Conservation (phyloP, 495 filamentous ascomycete species). For the Jackrogersella minutella region DNA sequence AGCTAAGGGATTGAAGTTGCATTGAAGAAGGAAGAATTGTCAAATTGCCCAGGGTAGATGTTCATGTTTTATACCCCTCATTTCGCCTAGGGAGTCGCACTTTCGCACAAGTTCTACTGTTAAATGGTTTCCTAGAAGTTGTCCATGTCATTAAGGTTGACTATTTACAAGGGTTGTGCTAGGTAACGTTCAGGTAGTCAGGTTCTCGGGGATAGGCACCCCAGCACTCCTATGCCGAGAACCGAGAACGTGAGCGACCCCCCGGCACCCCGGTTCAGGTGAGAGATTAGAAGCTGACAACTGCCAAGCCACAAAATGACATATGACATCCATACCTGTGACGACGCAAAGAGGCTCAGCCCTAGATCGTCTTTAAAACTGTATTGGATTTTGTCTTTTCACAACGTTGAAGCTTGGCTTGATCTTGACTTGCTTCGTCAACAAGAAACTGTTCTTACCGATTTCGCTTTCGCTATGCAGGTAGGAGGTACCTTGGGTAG, state of each 20-base stretch:
- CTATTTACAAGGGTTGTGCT: too few relatives aligned
- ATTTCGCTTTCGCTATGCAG: neutral
- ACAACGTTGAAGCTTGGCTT: neutral
- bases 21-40: too few relatives aligned
- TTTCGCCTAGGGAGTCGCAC: too few relatives aligned
- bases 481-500: neutral
- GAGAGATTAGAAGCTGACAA: conserved; percentile 22
- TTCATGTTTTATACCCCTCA: too few relatives aligned
- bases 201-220: neutral
- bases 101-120: too few relatives aligned
- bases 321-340: conserved; percentile 38
- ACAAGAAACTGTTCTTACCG: conserved; percentile 2
- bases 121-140: too few relatives aligned
- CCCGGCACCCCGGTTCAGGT: too few relatives aligned
- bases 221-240: too few relatives aligned
- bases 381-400: neutral
- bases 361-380: neutral
- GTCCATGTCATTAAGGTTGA: too few relatives aligned
- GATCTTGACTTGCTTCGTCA: neutral
- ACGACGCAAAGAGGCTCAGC: conserved; percentile 40
- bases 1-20: too few relatives aligned
- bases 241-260: too few relatives aligned
- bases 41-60: too few relatives aligned
- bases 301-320: conserved; percentile 37
- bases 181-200: neutral